Evolutionary conservation across 208 protist genomes (phyloP).

Genomic region (Trypanosoma congolense): DNA sequence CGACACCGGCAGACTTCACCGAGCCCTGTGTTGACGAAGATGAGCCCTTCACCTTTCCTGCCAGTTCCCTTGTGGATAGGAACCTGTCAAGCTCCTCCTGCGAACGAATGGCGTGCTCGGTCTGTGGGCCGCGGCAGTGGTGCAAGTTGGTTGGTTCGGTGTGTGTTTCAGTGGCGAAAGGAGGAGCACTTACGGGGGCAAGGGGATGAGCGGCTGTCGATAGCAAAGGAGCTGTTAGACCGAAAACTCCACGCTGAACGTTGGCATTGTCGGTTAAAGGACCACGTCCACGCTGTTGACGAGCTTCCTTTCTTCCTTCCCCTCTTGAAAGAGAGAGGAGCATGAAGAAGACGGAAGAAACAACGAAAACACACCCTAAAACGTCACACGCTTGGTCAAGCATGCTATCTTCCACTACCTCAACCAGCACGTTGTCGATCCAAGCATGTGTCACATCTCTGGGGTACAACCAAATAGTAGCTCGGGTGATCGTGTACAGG

Average conservation of each 20-base stretch:
- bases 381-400: constrained; percentile 14
- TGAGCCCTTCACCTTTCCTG: constrained; percentile 1
- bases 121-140: constrained; percentile 9
- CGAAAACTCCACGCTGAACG: neutral
- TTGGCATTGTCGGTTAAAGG: neutral
- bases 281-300: neutral
- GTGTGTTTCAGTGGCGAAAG: neutral
- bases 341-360: constrained; percentile 16
- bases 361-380: constrained; percentile 20
- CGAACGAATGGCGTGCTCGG: constrained; percentile 33
- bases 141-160: constrained; percentile 2
- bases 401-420: constrained; percentile 56
- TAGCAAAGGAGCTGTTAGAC: constrained; percentile 3
- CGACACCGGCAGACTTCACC: constrained; percentile 1
- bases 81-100: constrained; percentile 36
- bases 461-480: constrained; percentile 30
- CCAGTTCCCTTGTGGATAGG: constrained; percentile 21
- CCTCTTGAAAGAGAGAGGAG: constrained; percentile 1
- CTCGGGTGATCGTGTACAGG: constrained; percentile 12
- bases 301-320: neutral
- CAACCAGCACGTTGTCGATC: constrained; percentile 73
- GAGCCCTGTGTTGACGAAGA: neutral
- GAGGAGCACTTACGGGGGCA: neutral
- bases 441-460: constrained; percentile 34
- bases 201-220: constrained; percentile 11